These are phyloP conservation scores for Candida sp. DNA, from an alignment of 1,139 yeast genomes.

Conservation along the genomic window DNA sequence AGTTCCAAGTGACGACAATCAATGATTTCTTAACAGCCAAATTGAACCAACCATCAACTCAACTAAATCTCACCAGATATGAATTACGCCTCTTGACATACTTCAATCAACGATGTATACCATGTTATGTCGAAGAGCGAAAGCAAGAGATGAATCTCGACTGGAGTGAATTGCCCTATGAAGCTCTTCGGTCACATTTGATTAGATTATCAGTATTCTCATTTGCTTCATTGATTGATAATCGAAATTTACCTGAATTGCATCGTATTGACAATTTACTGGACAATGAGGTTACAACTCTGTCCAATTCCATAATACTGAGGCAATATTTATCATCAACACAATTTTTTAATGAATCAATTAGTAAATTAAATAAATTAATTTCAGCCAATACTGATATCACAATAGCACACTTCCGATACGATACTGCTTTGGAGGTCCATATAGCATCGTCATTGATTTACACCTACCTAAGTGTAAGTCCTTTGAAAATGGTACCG, in stretches of 20 bases:
- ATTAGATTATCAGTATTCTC: not conserved
- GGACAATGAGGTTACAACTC: not conserved
- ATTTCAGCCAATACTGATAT: not conserved
- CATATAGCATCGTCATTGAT: not conserved
- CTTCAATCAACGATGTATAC: constrained; percentile 24
- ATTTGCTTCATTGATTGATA: not conserved
- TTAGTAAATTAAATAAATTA: too few species aligned
- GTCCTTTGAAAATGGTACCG: not conserved
- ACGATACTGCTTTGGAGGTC: not conserved
- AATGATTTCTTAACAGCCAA: not conserved
- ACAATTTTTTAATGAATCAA: not conserved
- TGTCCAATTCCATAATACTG: not conserved
- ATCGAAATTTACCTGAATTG: not conserved
- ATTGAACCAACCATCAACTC: constrained; percentile 12
- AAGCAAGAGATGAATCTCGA: not conserved
- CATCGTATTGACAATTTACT: not conserved
- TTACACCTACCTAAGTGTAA: not conserved
- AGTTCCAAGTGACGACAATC: not conserved
- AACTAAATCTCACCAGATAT: constrained; percentile 22
- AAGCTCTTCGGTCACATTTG: not conserved
- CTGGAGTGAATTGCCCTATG: not conserved
- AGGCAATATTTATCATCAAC: not conserved
- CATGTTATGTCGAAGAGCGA: constrained; percentile 9
- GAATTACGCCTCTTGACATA: constrained; percentile 28
- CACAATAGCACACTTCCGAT: not conserved